These are phyloP conservation scores for Aspergillus ostianus DNA, from an alignment of 495 filamentous ascomycete genomes.

Conservation along the genomic window DNA sequence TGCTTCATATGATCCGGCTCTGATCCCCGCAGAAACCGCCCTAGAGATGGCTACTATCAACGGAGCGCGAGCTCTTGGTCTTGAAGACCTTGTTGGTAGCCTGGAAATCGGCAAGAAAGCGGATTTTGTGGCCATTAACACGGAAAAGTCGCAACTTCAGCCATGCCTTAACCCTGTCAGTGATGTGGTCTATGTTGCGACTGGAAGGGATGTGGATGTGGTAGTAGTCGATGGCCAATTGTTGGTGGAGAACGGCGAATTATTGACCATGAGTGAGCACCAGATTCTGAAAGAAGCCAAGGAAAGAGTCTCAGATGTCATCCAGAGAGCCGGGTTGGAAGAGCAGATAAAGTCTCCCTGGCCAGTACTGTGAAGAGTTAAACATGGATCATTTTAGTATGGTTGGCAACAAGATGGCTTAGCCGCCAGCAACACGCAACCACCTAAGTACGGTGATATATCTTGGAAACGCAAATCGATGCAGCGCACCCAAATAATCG, in stretches of 20 bases:
- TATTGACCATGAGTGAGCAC: slow-evolving; percentile 34
- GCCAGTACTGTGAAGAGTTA: slow-evolving; percentile 34
- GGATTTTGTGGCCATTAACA: slow-evolving; percentile 48
- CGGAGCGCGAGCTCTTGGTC: slow-evolving; percentile 49
- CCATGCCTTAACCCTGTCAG: slow-evolving; percentile 43
- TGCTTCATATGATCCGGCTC: slow-evolving; percentile 42
- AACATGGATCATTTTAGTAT: no score
- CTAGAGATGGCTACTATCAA: slow-evolving; percentile 55
- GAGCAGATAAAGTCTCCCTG: slow-evolving; percentile 39
- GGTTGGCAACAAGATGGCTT: no score
- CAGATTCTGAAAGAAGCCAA: slow-evolving; percentile 37
- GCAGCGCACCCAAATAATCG: no score
- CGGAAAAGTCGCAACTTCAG: slow-evolving; percentile 19
- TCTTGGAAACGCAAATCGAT: no score
- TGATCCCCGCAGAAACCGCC: slow-evolving; percentile 46
- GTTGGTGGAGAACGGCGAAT: slow-evolving; percentile 37
- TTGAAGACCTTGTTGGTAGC: slow-evolving; percentile 45
- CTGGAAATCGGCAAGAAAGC: slow-evolving; percentile 55
- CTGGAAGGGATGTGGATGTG: slow-evolving; percentile 47
- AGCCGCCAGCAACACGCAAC: no score
- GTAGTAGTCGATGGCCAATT: slow-evolving; percentile 48
- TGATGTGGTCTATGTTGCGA: slow-evolving; percentile 48
- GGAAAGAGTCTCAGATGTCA: slow-evolving; percentile 38
- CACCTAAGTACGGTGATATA: no score
- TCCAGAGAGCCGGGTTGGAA: slow-evolving; percentile 38